Base-by-base conservation (phyloP, 306 rosid genomes). In the Dalbergia cultrata region DNA sequence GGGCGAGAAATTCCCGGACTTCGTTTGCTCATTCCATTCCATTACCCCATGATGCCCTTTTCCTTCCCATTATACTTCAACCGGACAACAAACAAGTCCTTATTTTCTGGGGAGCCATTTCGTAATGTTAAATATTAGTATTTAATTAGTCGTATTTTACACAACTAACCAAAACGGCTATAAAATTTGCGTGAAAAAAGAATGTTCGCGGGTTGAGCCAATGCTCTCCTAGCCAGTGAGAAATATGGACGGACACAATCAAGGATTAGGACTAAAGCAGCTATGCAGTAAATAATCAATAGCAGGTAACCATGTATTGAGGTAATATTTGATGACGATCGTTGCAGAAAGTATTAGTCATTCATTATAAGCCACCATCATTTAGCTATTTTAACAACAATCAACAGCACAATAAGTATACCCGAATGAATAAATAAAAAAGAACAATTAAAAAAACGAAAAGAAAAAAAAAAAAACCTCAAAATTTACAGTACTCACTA, bases 341-440 rank as follows among this genome's bases (percentile, higher is more conserved):
- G 21, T 8, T 77, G 41, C 67, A 78, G 7, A 11, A 17, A 35
- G 12, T 37, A 3, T 35, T 21, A 8, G 9, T 34, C 16, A 60
- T 5, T 50, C 16, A 60, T 5, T 41, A 59, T 61, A 21, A 22
- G 59, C 45, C 26, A 44, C 21, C 68, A 35, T 50, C 7, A 60
- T 79, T 60, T 59, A 59, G 62, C 3, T 54, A 7, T 54, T 54
- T 54, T 7, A 14, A 35, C 57, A 79, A 19, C 52, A 73, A 67
- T 53, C 78, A 73, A 61, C 22, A 52, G 8, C 69, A 21, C 54
- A 54, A 37, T 18, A 47, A 56, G 60, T 54, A 70, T 85, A 76
- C 43, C 78, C 19, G 47, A 72, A 84, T 53, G 67, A 67, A 67
- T 43, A 37, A 12, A 56, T 8, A 17, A 18, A 49, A 26, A 74